phyloP scores from a whole-genome alignment of 1,284 basidiomycete species.

The Thecaphora frezii region DNA sequence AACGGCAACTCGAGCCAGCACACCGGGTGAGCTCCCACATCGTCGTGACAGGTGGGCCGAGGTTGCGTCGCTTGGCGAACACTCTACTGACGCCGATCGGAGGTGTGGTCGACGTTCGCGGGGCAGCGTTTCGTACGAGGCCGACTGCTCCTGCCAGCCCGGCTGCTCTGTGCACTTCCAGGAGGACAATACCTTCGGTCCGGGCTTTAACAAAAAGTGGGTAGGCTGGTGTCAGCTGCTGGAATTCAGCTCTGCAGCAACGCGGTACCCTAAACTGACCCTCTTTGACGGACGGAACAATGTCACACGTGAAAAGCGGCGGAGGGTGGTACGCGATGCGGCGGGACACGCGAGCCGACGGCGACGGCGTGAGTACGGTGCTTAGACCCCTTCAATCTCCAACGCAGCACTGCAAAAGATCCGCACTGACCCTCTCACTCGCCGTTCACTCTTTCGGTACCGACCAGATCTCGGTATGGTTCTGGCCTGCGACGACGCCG shows the following conservation, averaged over 20 bases:
- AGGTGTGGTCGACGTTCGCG: not conserved
- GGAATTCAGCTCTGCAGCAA: too few species aligned
- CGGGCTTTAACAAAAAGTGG: constrained; percentile 31
- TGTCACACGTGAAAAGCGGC: too few species aligned
- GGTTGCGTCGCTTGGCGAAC: too few species aligned
- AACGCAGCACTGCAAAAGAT: too few species aligned
- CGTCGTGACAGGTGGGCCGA: too few species aligned
- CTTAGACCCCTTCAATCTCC: too few species aligned
- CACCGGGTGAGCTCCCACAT: constrained; percentile 12
- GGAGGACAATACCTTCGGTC: constrained; percentile 26
- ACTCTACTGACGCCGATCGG: too few species aligned
- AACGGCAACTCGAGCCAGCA: constrained; percentile 14
- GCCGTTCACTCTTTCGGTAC: too few species aligned
- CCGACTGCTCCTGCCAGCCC: constrained; percentile 42
- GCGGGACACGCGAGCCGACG: constrained; percentile 35
- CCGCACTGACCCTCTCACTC: not conserved
- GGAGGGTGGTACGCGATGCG: constrained; percentile 47
- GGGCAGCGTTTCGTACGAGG: constrained; percentile 5
- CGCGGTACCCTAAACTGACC: not conserved
- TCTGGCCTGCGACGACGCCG: constrained; percentile 30
- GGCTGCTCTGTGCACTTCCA: constrained; percentile 39
- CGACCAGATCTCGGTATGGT: constrained; percentile 30
- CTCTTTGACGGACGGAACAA: too few species aligned
- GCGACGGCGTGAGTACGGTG: constrained; percentile 12
- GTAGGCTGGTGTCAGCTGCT: too few species aligned